These are phyloP conservation scores for Dendrocalamus sinicus DNA, from an alignment of 176 grass and related monocot genomes.

Conservation along the genomic window DNA sequence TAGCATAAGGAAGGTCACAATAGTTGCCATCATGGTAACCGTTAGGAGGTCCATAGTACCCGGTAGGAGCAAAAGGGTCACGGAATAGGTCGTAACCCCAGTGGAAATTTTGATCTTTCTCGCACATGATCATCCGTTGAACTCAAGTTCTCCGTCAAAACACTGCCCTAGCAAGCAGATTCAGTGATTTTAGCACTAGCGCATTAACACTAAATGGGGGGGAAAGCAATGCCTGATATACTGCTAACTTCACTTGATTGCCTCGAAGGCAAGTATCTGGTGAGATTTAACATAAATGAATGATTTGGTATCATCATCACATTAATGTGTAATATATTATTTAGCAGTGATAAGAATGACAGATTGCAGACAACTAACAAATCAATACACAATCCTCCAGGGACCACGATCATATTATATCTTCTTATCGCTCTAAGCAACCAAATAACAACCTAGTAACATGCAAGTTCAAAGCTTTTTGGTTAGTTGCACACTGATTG, in stretches of 20 bases:
- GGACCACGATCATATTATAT: conserved; percentile 7
- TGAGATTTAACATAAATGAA: conserved; percentile 39
- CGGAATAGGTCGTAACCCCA: conserved; percentile 80
- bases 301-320: background rate
- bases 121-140: conserved; percentile 70
- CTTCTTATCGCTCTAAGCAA: conserved; percentile 33
- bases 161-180: conserved; percentile 40
- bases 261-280: conserved; percentile 11
- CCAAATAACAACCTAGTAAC: conserved; percentile 35
- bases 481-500: conserved; percentile 24
- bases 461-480: conserved; percentile 20
- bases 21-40: conserved; percentile 60
- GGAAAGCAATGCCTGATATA: background rate
- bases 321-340: conserved; percentile 11
- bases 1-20: conserved; percentile 62
- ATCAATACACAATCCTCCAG: conserved; percentile 13
- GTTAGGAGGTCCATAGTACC: conserved; percentile 58
- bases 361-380: conserved; percentile 34
- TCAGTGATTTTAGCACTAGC: conserved; percentile 32
- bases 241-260: background rate
- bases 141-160: conserved; percentile 36
- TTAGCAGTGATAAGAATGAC: background rate
- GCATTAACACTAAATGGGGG: background rate
- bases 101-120: conserved; percentile 69
- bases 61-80: conserved; percentile 58